Evolutionary conservation across 495 filamentous ascomycete genomes (phyloP).

Genomic region (Haplographium delicatum): DNA sequence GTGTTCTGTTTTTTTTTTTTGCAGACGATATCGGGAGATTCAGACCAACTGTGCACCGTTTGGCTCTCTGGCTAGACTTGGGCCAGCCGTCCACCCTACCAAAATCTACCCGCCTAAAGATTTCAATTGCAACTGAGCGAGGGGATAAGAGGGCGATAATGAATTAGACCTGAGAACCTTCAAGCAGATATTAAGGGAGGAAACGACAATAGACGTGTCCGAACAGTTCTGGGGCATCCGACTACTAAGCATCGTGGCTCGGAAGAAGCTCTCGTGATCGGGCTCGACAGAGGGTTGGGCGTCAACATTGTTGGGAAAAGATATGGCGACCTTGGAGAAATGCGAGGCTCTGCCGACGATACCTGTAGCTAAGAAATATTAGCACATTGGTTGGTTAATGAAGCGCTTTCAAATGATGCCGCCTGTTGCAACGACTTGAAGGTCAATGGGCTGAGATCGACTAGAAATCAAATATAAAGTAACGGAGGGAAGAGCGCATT

Average conservation of each 20-base stretch:
- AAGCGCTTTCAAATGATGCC: too few relatives aligned
- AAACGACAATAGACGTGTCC: conserved; percentile 16
- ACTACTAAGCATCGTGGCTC: conserved; percentile 21
- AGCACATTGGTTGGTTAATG: too few relatives aligned
- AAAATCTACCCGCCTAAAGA: conserved; percentile 12
- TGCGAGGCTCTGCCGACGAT: too few relatives aligned
- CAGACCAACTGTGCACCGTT: conserved; percentile 17
- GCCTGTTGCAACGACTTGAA: too few relatives aligned
- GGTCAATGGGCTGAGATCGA: too few relatives aligned
- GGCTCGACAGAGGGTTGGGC: too few relatives aligned
- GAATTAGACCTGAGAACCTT: conserved; percentile 7
- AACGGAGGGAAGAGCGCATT: too few relatives aligned
- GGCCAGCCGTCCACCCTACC: conserved; percentile 14
- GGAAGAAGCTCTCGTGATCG: conserved; percentile 1
- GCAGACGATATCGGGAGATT: conserved; percentile 27
- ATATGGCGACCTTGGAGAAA: too few relatives aligned
- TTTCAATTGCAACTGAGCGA: conserved; percentile 19
- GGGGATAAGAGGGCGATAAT: conserved; percentile 5
- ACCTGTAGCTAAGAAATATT: too few relatives aligned
- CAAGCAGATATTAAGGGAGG: conserved; percentile 13
- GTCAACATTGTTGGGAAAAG: too few relatives aligned
- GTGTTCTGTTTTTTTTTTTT: conserved; percentile 32
- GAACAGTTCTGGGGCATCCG: conserved; percentile 23
- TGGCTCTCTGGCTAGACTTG: conserved; percentile 22
- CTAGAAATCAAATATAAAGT: too few relatives aligned